Evolutionary conservation across 495 filamentous ascomycete species (phyloP).

Genomic region (Penicillium roqueforti): DNA sequence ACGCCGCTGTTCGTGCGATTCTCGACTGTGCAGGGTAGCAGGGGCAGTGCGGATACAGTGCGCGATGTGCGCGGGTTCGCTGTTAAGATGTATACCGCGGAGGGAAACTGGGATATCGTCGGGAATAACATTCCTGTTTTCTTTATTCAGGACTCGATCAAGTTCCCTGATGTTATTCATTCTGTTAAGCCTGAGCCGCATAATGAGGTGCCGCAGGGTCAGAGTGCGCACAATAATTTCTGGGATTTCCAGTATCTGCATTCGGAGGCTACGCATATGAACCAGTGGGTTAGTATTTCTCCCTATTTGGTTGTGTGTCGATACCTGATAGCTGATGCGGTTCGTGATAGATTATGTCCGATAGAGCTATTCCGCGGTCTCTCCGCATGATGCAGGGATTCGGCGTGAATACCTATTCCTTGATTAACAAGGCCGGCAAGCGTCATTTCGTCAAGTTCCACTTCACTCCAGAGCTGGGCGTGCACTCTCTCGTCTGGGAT

Average conservation of each 20-base stretch:
- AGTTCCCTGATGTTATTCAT: conserved; percentile 71
- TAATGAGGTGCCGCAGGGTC: conserved; percentile 63
- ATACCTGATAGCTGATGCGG: neutral
- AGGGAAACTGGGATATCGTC: conserved; percentile 64
- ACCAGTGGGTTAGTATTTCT: conserved; percentile 60
- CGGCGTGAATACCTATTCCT: conserved; percentile 78
- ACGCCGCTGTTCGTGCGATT: conserved; percentile 81
- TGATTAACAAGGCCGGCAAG: conserved; percentile 67
- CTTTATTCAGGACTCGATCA: conserved; percentile 71
- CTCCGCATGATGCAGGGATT: conserved; percentile 91
- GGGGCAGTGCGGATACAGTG: conserved; percentile 75
- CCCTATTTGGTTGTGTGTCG: neutral
- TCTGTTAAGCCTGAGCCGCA: conserved; percentile 78
- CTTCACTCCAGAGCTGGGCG: conserved; percentile 72
- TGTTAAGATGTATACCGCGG: conserved; percentile 63
- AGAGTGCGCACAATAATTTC: conserved; percentile 60
- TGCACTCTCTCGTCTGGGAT: conserved; percentile 84
- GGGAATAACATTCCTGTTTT: conserved; percentile 74
- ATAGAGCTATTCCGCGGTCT: conserved; percentile 74
- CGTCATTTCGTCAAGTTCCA: conserved; percentile 80
- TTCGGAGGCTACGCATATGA: conserved; percentile 79
- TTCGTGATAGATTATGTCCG: conserved; percentile 58
- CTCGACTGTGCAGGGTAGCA: conserved; percentile 75
- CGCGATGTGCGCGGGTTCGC: conserved; percentile 81
- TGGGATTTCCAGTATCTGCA: conserved; percentile 55